Base-by-base conservation (phyloP, 2,329 filamentous ascomycete genomes). In the Calonectria fujianensis region DNA sequence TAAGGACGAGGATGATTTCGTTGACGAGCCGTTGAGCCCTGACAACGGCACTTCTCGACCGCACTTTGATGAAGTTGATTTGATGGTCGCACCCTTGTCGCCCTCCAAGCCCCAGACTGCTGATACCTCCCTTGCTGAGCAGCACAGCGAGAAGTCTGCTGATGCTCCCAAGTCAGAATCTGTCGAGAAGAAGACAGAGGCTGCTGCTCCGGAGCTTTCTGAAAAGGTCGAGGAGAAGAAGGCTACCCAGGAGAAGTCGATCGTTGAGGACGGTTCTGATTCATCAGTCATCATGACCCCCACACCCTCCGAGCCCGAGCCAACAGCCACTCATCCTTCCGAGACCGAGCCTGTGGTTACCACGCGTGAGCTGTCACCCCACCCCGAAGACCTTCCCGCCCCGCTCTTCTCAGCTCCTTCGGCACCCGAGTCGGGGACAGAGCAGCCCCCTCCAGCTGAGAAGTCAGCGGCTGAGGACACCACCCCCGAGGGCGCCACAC, bases 1-100 rank as follows among this genome's bases (percentile, higher is more conserved):
- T 31, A 91, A 90, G 80, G 91, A 93, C 76, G 93, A 94, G 70
- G 93, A 94, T 67, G 93, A 95, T 73, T 94, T 96, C 81, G 93
- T 96, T 27, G 94, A 96, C 75, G 94, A 96, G 83, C 93, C 94
- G 3, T 87, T 95, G 24, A 94, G 91, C 77, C 94, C 94, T 4
- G 91, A 92, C 3, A 87, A 89, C 7, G 88, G 96, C 11, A 88
- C 91, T 24, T 88, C 94, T 24, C 90, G 91, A 63, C 90, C 85
- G 48, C 85, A 86, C 2, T 89, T 91, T 71, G 89, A 90, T n/a
- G 90, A 92, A 27, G 87, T 89, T 0, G 89, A 91, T 35, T 83
- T 92, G 65, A 84, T 91, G 3, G 90, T 92, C 61, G 87, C 89
- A 16, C 91, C 91, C 0, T 83, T 93, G 10, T 93, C 91, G 0